Evolutionary conservation across 1,284 basidiomycete species (phyloP).

Genomic region (Microbotryum intermedium): DNA sequence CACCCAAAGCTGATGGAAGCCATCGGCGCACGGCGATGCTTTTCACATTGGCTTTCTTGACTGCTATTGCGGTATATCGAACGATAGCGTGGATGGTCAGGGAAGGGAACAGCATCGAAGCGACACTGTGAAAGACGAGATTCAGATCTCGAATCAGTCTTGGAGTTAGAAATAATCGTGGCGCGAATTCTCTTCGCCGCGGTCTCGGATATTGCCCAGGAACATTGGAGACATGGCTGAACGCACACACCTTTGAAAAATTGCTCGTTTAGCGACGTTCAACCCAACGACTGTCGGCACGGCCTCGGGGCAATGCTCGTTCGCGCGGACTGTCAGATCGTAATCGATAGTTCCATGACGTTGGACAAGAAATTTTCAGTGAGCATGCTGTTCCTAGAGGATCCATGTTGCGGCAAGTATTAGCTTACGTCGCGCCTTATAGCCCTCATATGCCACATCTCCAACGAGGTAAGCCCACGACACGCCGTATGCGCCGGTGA

Average conservation of each 20-base stretch:
- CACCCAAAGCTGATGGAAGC: constrained; percentile 19
- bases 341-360: too few species aligned
- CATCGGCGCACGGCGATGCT: constrained; percentile 11
- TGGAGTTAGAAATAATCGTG: too few species aligned
- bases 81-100: constrained; percentile 56
- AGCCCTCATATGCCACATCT: constrained; percentile 85
- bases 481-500: constrained; percentile 62
- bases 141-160: too few species aligned
- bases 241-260: constrained; percentile 50
- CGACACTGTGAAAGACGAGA: too few species aligned
- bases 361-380: too few species aligned
- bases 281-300: neutral
- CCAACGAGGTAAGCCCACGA: constrained; percentile 46
- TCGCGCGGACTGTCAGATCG: neutral
- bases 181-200: too few species aligned
- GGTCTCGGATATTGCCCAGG: too few species aligned
- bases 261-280: constrained; percentile 29
- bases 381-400: constrained; percentile 50
- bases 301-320: neutral
- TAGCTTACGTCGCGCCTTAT: constrained; percentile 68
- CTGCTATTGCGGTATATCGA: constrained; percentile 27
- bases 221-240: too few species aligned
- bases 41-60: constrained; percentile 13
- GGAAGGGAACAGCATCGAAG: constrained; percentile 6
- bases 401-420: constrained; percentile 71